phyloP scores from a whole-genome alignment of 139 green algal species.

The Mychonastes homosphaera region DNA sequence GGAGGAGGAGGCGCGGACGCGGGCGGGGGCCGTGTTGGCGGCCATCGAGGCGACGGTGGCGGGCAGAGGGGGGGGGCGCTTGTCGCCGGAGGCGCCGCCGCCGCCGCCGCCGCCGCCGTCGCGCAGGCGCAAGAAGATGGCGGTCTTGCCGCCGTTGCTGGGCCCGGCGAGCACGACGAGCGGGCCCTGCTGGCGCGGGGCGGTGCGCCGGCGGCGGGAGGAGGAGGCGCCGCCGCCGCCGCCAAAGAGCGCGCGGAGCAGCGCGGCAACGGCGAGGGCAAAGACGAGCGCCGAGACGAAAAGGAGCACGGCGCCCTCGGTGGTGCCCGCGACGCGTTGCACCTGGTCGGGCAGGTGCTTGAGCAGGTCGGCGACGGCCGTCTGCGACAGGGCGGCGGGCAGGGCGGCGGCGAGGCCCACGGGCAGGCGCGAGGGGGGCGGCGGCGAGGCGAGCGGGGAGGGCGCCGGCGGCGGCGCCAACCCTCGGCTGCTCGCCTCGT shows the following conservation, averaged over 20 bases:
- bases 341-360: background rate
- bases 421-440: no score
- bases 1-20: background rate
- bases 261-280: slow-evolving; percentile 1
- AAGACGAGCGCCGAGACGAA: slow-evolving; percentile 4
- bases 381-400: no score
- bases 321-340: slow-evolving; percentile 1
- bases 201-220: no score
- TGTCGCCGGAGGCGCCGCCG: slow-evolving; percentile 60
- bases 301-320: slow-evolving; percentile 7
- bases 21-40: slow-evolving; percentile 2
- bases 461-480: no score
- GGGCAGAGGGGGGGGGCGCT: no score
- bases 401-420: no score
- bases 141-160: slow-evolving; percentile 62
- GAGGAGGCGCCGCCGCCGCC: background rate
- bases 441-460: no score
- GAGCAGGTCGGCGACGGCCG: no score
- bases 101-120: slow-evolving; percentile 38
- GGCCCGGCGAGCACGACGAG: slow-evolving; percentile 54
- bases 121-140: slow-evolving; percentile 58
- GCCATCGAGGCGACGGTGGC: slow-evolving; percentile 20
- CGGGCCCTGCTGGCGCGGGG: slow-evolving; percentile 24
- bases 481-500: no score
- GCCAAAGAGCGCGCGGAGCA: slow-evolving; percentile 1